Evolutionary conservation across 257 asterid genomes (phyloP), one percentile per base, ranked within the genome.

Genomic region (Jacaranda mimosifolia): DNA sequence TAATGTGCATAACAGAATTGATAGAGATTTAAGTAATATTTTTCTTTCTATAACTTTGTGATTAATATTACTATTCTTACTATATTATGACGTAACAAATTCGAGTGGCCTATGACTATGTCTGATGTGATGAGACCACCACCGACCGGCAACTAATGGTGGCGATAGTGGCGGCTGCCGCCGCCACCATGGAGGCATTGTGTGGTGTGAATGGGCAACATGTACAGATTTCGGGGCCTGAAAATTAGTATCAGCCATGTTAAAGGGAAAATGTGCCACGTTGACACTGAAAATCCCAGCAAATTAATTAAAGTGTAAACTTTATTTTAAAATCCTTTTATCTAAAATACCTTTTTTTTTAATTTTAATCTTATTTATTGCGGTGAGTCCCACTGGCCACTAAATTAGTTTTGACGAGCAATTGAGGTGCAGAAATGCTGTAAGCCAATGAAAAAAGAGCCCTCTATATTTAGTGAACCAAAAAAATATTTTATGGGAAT

Each of bases 121-220:
- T 14, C 19, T 18, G 65, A 72, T 38, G 71, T 13, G 52, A 62
- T 39, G 69, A 59, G 80, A 49, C 71, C 71, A 80, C 75, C 52
- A 48, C 69, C 78, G 43, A 40, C 79, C 81, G 81, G 86, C 87
- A 83, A 83, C 6, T 14, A 18, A 2, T 73, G 83, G 86, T 81
- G 84, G 86, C 35, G 75, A 58, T 59, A 51, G 79, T 80, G 80
- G 82, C 80, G 79, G 82, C 76, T 56, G 76, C 36, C 72, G 72
- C 68, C 78, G 77, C 79, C 81, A 52, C 82, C 60, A 66, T 55
- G 80, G 81, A 72, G 59, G 79, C 86, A 83, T 35, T 21, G 35
- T 83, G 86, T 73, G 87, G 70, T 63, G 75, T 73, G 58, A 83
- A 81, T 73, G 86, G 87, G 79, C 43, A 42, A 66, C 83, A 76